phyloP scores from a whole-genome alignment of 2,329 filamentous ascomycete genomes.

The Stenocarpella maydis region DNA sequence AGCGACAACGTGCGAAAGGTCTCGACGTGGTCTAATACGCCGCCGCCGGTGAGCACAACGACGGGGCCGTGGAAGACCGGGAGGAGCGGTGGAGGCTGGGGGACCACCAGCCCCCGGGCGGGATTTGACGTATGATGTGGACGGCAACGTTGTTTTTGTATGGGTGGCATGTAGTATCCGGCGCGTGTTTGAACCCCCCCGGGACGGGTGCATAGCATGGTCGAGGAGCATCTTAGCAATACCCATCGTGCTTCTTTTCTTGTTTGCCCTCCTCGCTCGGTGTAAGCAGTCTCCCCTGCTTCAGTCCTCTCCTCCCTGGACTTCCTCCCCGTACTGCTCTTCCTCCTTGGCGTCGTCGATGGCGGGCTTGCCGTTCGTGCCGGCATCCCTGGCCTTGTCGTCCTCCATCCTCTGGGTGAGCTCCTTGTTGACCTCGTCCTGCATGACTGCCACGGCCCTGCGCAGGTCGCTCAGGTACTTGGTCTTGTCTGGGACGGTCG shows the following conservation, averaged over 20 bases:
- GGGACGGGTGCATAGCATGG: slow-evolving; percentile 2
- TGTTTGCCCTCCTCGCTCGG: not conserved
- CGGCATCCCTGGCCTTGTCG: slow-evolving; percentile 64
- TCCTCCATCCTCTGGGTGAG: slow-evolving; percentile 79
- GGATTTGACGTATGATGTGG: slow-evolving; percentile 23
- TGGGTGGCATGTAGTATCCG: slow-evolving; percentile 14
- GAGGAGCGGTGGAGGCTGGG: slow-evolving; percentile 15
- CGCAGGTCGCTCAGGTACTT: slow-evolving; percentile 68
- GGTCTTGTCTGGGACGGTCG: slow-evolving; percentile 57
- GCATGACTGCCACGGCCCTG: slow-evolving; percentile 63
- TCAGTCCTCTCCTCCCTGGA: slow-evolving; percentile 69
- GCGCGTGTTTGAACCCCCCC: not conserved
- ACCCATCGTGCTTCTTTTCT: slow-evolving; percentile 26
- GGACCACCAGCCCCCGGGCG: not conserved
- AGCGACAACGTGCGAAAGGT: slow-evolving; percentile 47
- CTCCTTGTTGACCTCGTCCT: slow-evolving; percentile 73
- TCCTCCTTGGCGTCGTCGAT: slow-evolving; percentile 69
- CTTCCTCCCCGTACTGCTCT: slow-evolving; percentile 87
- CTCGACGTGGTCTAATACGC: slow-evolving; percentile 11
- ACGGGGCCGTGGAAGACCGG: slow-evolving; percentile 21
- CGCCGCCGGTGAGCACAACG: slow-evolving; percentile 23
- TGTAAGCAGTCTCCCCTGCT: not conserved
- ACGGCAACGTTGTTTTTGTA: not conserved
- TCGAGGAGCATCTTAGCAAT: slow-evolving; percentile 29
- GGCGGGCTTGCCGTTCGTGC: slow-evolving; percentile 38